phyloP scores from a whole-genome alignment of 352 stramenopile genomes.

The Phytopythium montanum region DNA sequence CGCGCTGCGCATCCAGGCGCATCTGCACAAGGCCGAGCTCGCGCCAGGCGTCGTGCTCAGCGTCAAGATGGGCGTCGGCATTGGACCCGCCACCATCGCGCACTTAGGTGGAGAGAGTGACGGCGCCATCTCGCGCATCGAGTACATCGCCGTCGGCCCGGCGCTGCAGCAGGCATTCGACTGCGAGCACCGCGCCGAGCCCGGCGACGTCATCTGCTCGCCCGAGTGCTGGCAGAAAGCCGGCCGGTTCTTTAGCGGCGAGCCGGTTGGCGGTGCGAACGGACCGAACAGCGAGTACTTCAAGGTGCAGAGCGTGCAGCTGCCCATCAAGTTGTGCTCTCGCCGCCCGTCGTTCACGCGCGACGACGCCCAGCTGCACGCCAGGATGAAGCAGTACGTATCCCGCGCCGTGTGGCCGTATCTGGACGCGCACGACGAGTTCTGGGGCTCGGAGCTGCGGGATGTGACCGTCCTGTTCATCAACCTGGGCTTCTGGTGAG shows the following conservation, averaged over 20 bases:
- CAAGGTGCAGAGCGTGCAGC: slow-evolving; percentile 52
- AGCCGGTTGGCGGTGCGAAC: slow-evolving; percentile 17
- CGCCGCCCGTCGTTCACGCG: slow-evolving; percentile 67
- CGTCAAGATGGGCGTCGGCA: slow-evolving; percentile 93
- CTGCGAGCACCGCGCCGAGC: slow-evolving; percentile 81
- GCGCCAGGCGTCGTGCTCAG: slow-evolving; percentile 85
- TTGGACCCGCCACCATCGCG: slow-evolving; percentile 82
- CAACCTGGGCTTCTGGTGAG: slow-evolving; percentile 89
- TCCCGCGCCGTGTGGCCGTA: slow-evolving; percentile 91
- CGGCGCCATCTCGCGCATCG: slow-evolving; percentile 72
- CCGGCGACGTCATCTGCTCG: slow-evolving; percentile 90
- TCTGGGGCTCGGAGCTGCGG: slow-evolving; percentile 90
- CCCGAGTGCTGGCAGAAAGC: slow-evolving; percentile 77
- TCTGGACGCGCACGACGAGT: slow-evolving; percentile 89
- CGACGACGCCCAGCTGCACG: slow-evolving; percentile 78
- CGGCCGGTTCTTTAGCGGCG: slow-evolving; percentile 54
- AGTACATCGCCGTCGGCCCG: slow-evolving; percentile 90
- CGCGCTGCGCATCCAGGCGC: slow-evolving; percentile 87
- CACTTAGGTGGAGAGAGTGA: slow-evolving; percentile 90
- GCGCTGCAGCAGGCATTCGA: slow-evolving; percentile 91
- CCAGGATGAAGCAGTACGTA: slow-evolving; percentile 89
- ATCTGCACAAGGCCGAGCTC: slow-evolving; percentile 84
- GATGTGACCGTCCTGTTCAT: slow-evolving; percentile 93
- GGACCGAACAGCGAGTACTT: slow-evolving; percentile 28
- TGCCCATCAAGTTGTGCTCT: slow-evolving; percentile 65